phyloP scores from a whole-genome alignment of 176 grass and related monocot genomes.

The Oryza glumipatula region DNA sequence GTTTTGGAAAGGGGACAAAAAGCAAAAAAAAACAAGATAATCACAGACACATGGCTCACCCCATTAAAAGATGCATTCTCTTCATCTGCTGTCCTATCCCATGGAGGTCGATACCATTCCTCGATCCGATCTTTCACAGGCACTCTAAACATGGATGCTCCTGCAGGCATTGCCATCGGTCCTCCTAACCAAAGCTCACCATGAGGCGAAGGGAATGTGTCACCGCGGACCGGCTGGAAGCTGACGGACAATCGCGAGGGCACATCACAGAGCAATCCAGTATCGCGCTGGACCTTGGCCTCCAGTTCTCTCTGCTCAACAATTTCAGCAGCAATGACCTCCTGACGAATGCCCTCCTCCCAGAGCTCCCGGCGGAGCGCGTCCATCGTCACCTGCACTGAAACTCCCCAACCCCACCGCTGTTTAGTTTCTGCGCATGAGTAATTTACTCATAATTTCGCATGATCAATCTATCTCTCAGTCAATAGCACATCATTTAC shows the following conservation, averaged over 20 bases:
- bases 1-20: background rate
- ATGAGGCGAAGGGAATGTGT: background rate
- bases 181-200: background rate
- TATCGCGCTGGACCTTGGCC: background rate
- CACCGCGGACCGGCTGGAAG: background rate
- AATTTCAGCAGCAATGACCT: constrained; percentile 19
- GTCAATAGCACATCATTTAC: background rate
- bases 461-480: background rate
- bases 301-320: background rate
- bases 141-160: background rate
- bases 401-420: background rate
- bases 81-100: background rate
- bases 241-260: background rate
- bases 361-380: constrained; percentile 25
- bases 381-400: constrained; percentile 23
- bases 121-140: constrained; percentile 25
- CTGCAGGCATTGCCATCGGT: background rate
- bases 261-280: background rate
- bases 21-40: background rate
- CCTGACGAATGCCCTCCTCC: constrained; percentile 21
- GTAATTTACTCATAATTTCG: background rate
- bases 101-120: constrained; percentile 39
- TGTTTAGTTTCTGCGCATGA: background rate
- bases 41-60: background rate
- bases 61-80: background rate